Percentiles rank a stretch among this genome's conserved stretches.
phyloP scores from a whole-genome alignment of 352 stramenopile species.

The Phytophthora capsici region DNA sequence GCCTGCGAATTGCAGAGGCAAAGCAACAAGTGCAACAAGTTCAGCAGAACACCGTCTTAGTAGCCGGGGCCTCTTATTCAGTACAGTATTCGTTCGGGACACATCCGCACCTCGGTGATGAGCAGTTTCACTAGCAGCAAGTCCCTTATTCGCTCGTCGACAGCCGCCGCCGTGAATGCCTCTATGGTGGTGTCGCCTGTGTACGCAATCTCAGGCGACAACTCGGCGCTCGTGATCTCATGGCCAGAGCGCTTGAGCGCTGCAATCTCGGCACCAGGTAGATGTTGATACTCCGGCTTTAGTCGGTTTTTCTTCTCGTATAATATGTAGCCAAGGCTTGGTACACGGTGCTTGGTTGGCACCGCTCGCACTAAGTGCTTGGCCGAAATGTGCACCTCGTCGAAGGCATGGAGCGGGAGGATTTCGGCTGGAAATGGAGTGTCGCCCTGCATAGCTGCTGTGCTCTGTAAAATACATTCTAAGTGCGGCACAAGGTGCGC shows the following conservation, averaged over 20 bases:
- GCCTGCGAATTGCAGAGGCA: slow-evolving; percentile 41
- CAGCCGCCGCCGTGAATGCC: slow-evolving; percentile 44
- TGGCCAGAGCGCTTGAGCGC: slow-evolving; percentile 50
- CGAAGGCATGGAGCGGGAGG: slow-evolving; percentile 51
- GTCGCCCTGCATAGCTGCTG: slow-evolving; percentile 68
- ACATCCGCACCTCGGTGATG: slow-evolving; percentile 72
- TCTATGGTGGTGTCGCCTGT: slow-evolving; percentile 82
- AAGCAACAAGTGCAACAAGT: background rate
- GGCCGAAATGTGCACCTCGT: slow-evolving; percentile 64
- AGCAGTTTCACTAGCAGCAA: slow-evolving; percentile 72
- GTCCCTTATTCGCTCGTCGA: slow-evolving; percentile 38
- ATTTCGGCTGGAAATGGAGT: slow-evolving; percentile 54
- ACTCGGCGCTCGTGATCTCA: slow-evolving; percentile 41
- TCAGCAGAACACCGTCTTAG: slow-evolving; percentile 2
- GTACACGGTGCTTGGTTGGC: slow-evolving; percentile 72
- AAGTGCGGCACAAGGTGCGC: slow-evolving; percentile 57
- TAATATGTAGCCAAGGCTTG: slow-evolving; percentile 80
- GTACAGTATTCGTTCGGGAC: slow-evolving; percentile 10
- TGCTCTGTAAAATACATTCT: slow-evolving; percentile 58
- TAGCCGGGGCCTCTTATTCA: slow-evolving; percentile 9
- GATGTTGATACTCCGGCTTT: slow-evolving; percentile 53
- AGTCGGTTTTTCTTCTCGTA: slow-evolving; percentile 65
- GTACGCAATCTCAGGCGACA: slow-evolving; percentile 77
- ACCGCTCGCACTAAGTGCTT: slow-evolving; percentile 73
- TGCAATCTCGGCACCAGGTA: slow-evolving; percentile 52